Evolutionary conservation across 2,329 filamentous ascomycete genomes (phyloP).

Genomic region (Paramyrothecium sp.): DNA sequence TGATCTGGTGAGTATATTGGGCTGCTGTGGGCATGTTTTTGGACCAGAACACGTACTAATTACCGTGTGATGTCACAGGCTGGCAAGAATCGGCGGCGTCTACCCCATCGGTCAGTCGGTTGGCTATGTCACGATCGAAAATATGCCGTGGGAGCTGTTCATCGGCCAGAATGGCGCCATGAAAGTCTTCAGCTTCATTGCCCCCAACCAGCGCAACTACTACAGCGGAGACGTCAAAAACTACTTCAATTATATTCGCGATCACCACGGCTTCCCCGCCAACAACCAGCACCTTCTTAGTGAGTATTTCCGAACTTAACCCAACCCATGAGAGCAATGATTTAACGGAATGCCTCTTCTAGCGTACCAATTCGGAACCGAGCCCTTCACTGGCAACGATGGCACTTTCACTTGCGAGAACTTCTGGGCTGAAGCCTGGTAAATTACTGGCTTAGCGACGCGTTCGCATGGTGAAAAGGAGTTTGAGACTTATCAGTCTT

Average conservation of each 20-base stretch:
- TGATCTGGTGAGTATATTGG: constrained; percentile 47
- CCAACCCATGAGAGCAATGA: not conserved
- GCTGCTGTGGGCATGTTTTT: not conserved
- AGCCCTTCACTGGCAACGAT: constrained; percentile 51
- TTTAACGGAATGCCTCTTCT: not conserved
- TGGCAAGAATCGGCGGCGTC: constrained; percentile 14
- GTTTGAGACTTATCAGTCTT: too few species aligned
- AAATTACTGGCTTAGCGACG: not conserved
- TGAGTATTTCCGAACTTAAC: constrained; percentile 9
- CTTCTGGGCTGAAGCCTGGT: not conserved
- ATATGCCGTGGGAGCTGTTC: constrained; percentile 54
- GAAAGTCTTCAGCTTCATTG: constrained; percentile 56
- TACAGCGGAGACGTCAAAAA: constrained; percentile 56
- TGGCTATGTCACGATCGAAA: constrained; percentile 52
- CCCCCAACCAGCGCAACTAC: constrained; percentile 35
- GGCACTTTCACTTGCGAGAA: constrained; percentile 10
- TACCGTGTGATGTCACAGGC: constrained; percentile 7
- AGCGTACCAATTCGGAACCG: constrained; percentile 41
- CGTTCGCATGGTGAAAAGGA: too few species aligned
- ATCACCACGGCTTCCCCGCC: constrained; percentile 42
- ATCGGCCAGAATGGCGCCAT: constrained; percentile 55
- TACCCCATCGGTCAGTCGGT: constrained; percentile 34
- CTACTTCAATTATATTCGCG: constrained; percentile 55
- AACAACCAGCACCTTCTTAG: constrained; percentile 48
- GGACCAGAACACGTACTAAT: not conserved